Percentiles rank a stretch among this genome's conserved stretches.
Conservation (phyloP, 1,284 basidiomycete species). For the Termitomyces sp. region DNA sequence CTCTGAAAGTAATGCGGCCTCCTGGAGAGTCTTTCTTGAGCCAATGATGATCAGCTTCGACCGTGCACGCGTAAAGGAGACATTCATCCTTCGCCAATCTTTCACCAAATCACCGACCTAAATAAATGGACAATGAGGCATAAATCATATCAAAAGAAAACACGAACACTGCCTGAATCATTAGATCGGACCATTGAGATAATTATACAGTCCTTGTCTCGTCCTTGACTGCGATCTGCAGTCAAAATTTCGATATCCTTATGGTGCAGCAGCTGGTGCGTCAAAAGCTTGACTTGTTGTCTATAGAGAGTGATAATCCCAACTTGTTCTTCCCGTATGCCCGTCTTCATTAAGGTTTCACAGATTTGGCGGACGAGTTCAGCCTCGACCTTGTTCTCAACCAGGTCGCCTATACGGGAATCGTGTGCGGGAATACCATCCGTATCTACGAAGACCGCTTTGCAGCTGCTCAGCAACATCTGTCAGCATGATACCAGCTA, state of each 20-base stretch:
- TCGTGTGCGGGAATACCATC: slow-evolving; percentile 75
- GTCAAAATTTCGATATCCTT: slow-evolving; percentile 83
- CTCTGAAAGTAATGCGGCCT: slow-evolving; percentile 56
- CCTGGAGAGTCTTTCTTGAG: slow-evolving; percentile 66
- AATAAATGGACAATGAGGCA: slow-evolving; percentile 24
- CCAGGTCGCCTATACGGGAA: slow-evolving; percentile 78
- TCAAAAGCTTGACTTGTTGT: slow-evolving; percentile 89
- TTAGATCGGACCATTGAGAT: slow-evolving; percentile 93
- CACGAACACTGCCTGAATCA: slow-evolving; percentile 59
- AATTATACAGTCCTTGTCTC: slow-evolving; percentile 94
- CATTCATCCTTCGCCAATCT: slow-evolving; percentile 95
- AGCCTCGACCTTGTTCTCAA: slow-evolving; percentile 87
- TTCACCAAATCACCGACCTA: slow-evolving; percentile 89
- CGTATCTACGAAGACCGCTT: slow-evolving; percentile 92
- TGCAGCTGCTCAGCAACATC: slow-evolving; percentile 47
- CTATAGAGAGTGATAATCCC: slow-evolving; percentile 91
- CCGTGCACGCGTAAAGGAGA: slow-evolving; percentile 91
- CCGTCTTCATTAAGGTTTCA: slow-evolving; percentile 59
- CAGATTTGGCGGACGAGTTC: slow-evolving; percentile 58
- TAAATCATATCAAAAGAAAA: background rate
- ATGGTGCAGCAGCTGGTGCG: slow-evolving; percentile 47
- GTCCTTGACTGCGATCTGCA: slow-evolving; percentile 91
- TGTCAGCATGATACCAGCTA: background rate
- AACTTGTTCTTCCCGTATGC: slow-evolving; percentile 67
- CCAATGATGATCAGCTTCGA: slow-evolving; percentile 90